Conservation (phyloP, 2,329 filamentous ascomycete species). For the Cordyceps tenuipes region DNA sequence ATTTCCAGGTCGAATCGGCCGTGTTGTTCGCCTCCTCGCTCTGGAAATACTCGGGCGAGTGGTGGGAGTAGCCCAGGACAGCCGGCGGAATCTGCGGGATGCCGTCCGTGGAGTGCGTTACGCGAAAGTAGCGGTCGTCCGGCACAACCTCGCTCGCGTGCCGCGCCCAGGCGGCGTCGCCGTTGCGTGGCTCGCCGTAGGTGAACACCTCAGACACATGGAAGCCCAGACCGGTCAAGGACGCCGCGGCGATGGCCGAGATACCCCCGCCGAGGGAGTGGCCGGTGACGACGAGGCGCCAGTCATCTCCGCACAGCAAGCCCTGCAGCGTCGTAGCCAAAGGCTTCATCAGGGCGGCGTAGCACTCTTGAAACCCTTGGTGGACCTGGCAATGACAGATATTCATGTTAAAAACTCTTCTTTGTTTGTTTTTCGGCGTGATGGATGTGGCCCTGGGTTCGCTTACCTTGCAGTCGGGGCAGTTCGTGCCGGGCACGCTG, state of each 20-base stretch:
- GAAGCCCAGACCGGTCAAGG: conserved; percentile 1
- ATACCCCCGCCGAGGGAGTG: conserved; percentile 7
- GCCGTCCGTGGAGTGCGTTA: conserved; percentile 55
- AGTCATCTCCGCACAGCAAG: not conserved
- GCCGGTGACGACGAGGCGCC: conserved; percentile 6
- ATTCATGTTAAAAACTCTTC: not conserved
- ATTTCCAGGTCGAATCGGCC: not conserved
- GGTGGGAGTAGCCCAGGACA: conserved; percentile 49
- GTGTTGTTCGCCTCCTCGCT: not conserved
- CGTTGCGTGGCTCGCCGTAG: conserved; percentile 6
- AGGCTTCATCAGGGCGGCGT: not conserved
- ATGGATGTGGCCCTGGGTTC: not conserved
- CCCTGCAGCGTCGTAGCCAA: not conserved
- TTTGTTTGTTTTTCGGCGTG: not conserved
- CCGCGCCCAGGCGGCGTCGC: conserved; percentile 4
- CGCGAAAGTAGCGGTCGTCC: conserved; percentile 25
- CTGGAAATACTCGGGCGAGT: conserved; percentile 32
- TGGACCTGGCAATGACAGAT: not conserved
- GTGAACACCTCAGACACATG: not conserved
- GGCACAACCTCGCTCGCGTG: not conserved
- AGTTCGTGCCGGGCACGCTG: not conserved
- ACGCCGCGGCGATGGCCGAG: not conserved
- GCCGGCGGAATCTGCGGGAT: conserved; percentile 53
- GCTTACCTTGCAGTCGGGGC: conserved; percentile 5
- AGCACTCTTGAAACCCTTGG: not conserved